These are phyloP conservation scores for Panicum hallii DNA, from an alignment of 202 grass and related monocot species.

Conservation along the genomic window DNA sequence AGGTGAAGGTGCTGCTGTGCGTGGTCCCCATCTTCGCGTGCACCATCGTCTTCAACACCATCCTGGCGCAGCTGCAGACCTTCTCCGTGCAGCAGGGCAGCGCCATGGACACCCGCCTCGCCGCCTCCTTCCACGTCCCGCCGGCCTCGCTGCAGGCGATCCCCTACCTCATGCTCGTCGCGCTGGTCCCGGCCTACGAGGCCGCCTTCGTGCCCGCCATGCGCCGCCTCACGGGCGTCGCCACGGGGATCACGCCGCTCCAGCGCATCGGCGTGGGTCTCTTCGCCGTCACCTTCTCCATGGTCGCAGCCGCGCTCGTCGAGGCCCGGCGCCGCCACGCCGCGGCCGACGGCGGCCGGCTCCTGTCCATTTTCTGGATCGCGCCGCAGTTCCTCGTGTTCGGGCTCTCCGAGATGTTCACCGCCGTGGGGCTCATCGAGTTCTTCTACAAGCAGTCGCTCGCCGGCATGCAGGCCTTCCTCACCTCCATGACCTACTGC, in stretches of 20 bases:
- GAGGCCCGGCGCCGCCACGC: conserved; percentile 54
- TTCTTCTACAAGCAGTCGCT: conserved; percentile 98
- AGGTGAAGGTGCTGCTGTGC: conserved; percentile 84
- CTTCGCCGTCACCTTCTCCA: conserved; percentile 87
- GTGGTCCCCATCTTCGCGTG: conserved; percentile 88
- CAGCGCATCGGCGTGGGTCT: conserved; percentile 86
- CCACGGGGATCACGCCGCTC: conserved; percentile 79
- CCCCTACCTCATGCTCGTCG: conserved; percentile 71
- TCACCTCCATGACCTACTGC: conserved; percentile 97
- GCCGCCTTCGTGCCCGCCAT: conserved; percentile 61
- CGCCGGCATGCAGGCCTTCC: conserved; percentile 83
- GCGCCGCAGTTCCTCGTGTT: conserved; percentile 92
- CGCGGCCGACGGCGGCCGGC: not conserved
- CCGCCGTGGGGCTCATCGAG: conserved; percentile 94
- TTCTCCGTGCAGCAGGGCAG: conserved; percentile 91
- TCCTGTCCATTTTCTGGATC: conserved; percentile 77
- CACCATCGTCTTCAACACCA: conserved; percentile 95
- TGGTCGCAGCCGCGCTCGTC: conserved; percentile 78
- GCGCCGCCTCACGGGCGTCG: conserved; percentile 57
- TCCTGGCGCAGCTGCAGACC: conserved; percentile 88
- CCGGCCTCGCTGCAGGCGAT: conserved; percentile 91
- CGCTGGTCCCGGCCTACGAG: conserved; percentile 78
- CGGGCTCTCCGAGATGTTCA: conserved; percentile 97
- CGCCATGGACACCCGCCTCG: conserved; percentile 69
- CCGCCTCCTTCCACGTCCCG: conserved; percentile 63